Evolutionary conservation across 805 yeast species (phyloP).

Genomic region (Yarrowia osloensis): DNA sequence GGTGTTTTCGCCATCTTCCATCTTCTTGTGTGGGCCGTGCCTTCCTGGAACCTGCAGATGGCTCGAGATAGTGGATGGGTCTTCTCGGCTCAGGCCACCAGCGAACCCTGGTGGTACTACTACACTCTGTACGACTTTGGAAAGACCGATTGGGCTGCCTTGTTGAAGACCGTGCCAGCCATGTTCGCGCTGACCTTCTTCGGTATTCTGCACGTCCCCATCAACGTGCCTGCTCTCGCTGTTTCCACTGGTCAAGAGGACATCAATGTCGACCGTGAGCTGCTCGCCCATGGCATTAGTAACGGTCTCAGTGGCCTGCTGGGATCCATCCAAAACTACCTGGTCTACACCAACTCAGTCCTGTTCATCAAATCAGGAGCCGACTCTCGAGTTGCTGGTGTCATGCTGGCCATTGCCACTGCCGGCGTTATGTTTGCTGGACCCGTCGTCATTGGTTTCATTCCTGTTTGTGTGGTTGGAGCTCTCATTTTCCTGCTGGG

Average conservation of each 20-base stretch:
- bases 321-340: constrained; percentile 91
- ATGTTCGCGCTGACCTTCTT: constrained; percentile 96
- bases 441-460: constrained; percentile 87
- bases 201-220: constrained; percentile 95
- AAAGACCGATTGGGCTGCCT: constrained; percentile 71
- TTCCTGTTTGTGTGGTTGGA: constrained; percentile 96
- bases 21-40: constrained; percentile 61
- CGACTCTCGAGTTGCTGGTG: constrained; percentile 82
- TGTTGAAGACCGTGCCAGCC: constrained; percentile 75
- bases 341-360: constrained; percentile 92
- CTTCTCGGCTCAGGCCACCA: constrained; percentile 62
- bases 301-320: constrained; percentile 78
- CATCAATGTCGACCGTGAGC: constrained; percentile 87
- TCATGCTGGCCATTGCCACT: constrained; percentile 84
- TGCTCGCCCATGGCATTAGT: constrained; percentile 92
- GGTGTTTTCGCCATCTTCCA: constrained; percentile 71
- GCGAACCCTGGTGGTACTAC: constrained; percentile 86
- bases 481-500: constrained; percentile 88
- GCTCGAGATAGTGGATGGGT: constrained; percentile 85
- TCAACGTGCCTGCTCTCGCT: constrained; percentile 95
- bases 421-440: constrained; percentile 80
- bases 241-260: constrained; percentile 78
- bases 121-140: constrained; percentile 70
- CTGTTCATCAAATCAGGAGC: constrained; percentile 94
- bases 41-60: constrained; percentile 58